Percentiles rank a stretch among this genome's conserved stretches.
Conservation (phyloP, 192 early-diverging fungal species). For the Radiomyces spectabilis region DNA sequence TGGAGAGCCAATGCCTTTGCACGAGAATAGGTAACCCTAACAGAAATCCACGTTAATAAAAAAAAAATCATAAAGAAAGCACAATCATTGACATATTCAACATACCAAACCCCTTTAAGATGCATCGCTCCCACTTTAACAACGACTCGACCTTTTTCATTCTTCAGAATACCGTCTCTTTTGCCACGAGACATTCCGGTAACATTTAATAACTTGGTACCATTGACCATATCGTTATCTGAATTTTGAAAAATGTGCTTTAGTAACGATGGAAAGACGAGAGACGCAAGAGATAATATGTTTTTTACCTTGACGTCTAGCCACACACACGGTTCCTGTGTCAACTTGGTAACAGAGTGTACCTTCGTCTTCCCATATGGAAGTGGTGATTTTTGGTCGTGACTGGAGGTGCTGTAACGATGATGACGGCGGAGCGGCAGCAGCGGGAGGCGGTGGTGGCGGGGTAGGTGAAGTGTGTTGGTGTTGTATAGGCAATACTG, state of each 20-base stretch:
- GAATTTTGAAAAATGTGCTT: conserved; percentile 7
- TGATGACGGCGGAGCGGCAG: no score
- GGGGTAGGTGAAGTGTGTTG: no score
- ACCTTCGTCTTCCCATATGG: conserved; percentile 75
- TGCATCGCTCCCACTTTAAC: conserved; percentile 65
- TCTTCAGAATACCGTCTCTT: conserved; percentile 62
- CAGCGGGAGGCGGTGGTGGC: no score
- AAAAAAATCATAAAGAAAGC: not conserved
- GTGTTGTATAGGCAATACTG: no score
- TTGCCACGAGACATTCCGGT: conserved; percentile 64
- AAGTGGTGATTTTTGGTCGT: conserved; percentile 53
- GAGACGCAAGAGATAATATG: not conserved
- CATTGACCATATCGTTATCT: conserved; percentile 68
- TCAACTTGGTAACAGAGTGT: conserved; percentile 74
- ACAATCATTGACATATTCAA: not conserved
- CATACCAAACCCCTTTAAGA: conserved; percentile 65
- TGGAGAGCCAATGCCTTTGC: conserved; percentile 57
- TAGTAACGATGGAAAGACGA: not conserved
- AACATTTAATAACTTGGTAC: conserved; percentile 64
- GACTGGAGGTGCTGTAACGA: no score
- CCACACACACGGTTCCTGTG: conserved; percentile 67
- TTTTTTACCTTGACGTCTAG: conserved; percentile 50
- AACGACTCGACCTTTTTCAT: conserved; percentile 60
- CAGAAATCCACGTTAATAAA: not conserved
- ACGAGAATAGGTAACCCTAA: conserved; percentile 54